Base-by-base conservation (phyloP, 495 filamentous ascomycete species). In the Penicillium crystallinum region DNA sequence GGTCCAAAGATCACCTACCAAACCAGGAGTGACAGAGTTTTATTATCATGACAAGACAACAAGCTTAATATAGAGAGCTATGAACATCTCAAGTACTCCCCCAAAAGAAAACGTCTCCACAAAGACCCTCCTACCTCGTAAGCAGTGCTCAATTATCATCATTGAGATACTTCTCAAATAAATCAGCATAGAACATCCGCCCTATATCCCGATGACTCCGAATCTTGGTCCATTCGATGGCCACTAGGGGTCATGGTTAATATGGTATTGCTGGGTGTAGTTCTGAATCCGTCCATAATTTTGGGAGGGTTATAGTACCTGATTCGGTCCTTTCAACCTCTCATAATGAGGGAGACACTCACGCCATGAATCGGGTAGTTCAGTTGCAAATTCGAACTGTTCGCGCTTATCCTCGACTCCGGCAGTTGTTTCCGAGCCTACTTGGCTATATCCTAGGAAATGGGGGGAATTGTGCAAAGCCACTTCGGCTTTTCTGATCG, bases 381-480 rank as follows among this genome's bases (percentile, higher is more conserved):
- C 78, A 0, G 77, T 79, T 25, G 74, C 77, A 59, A 81, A 78
- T 53, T 82, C 77, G 19, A 79, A 79, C 53, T 82, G 77, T 52
- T 83, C 79, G 6, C 78, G 63, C 31, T 68, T 58, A 50, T 82
- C 79, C 21, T 60, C 54, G 40, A 68, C 59, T 0, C 77, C 79
- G 0, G 69, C 69, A 3, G 80, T 81, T 0, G 62, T 74, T 58
- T 80, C 78, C 36, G 73, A 72, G 1, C 77, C 78, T 39, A 72
- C 69, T 3, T 68, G 70, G 34, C 72, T 74, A 61, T 80, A 82
- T 1, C 78, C 80, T 19, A 80, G 56, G 45, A 81, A 81, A 54
- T 80, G 77, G 4, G 76, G 76, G 18, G 72, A 78, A 45, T 79
- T 74, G 4, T 65, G 58, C n/a, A 79, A 67, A 9, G 71, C 72